These are phyloP conservation scores for Spinacia oleracea DNA, from an alignment of 179 eudicot genomes.

Conservation along the genomic window DNA sequence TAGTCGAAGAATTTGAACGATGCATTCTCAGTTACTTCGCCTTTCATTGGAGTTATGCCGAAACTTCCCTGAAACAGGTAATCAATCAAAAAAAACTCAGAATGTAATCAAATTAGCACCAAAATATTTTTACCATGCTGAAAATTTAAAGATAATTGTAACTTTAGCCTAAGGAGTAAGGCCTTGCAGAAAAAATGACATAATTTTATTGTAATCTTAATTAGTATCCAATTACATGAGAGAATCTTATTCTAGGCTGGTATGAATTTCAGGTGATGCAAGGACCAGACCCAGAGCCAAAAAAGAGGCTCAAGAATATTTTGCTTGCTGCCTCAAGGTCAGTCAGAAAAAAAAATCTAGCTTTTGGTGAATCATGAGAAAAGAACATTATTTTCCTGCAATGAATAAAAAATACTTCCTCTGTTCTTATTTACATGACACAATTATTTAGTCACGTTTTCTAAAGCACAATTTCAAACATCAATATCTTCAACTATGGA, in stretches of 20 bases:
- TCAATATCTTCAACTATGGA: too few species aligned
- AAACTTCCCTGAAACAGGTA: slow-evolving; percentile 78
- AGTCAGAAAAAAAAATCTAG: background rate
- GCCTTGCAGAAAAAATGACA: background rate
- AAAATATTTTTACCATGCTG: background rate
- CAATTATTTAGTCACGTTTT: too few species aligned
- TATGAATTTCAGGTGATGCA: slow-evolving; percentile 56
- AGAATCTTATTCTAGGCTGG: slow-evolving; percentile 9
- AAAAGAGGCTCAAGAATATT: slow-evolving; percentile 86
- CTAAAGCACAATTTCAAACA: too few species aligned
- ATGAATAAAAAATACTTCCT: too few species aligned
- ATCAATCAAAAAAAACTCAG: background rate
- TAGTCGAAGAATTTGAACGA: slow-evolving; percentile 94
- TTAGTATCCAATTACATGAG: background rate
- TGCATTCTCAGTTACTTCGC: slow-evolving; percentile 97
- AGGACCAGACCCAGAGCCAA: slow-evolving; percentile 81
- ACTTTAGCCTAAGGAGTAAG: background rate
- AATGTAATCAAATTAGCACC: background rate
- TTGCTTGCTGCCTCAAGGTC: slow-evolving; percentile 95
- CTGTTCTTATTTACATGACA: too few species aligned
- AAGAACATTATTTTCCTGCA: background rate
- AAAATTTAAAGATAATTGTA: background rate
- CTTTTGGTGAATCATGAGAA: background rate
- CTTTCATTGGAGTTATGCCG: slow-evolving; percentile 87
- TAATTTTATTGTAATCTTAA: too few species aligned